These are phyloP conservation scores for Sporothrix inflata DNA, from an alignment of 2,329 filamentous ascomycete genomes.

Conservation along the genomic window DNA sequence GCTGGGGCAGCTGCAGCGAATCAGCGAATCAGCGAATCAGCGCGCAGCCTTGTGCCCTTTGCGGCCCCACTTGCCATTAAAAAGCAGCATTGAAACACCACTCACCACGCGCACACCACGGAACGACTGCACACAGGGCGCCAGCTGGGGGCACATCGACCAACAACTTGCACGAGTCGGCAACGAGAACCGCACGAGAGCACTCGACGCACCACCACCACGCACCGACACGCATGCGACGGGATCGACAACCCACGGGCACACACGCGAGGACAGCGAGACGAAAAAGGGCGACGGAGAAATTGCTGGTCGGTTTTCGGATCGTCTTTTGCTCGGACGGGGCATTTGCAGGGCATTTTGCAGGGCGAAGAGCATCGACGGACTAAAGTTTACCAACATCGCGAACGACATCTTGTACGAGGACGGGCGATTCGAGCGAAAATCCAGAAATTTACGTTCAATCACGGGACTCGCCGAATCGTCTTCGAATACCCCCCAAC, in stretches of 20 bases:
- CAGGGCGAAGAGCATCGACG: neutral
- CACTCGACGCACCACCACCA: neutral
- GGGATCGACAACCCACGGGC: neutral
- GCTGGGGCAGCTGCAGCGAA: neutral
- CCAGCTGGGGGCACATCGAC: slow-evolving; percentile 13
- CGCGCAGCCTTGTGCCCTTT: neutral
- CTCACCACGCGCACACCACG: slow-evolving; percentile 6
- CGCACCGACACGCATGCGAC: neutral
- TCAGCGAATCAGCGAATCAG: slow-evolving; percentile 30
- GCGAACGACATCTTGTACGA: neutral
- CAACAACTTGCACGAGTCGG: slow-evolving; percentile 13
- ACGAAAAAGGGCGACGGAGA: neutral
- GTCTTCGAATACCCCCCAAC: neutral
- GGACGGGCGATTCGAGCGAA: neutral
- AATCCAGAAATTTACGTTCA: too few species aligned
- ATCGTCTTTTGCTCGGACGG: neutral
- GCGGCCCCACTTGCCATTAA: slow-evolving; percentile 24
- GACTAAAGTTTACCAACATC: neutral
- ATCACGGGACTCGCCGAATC: neutral
- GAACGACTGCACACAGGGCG: neutral
- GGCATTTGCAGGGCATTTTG: neutral
- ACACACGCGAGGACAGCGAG: neutral
- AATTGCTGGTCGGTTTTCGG: neutral
- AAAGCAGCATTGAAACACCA: slow-evolving; percentile 29
- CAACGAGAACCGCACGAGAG: neutral